Evolutionary conservation across 441 rosid species (phyloP).

Genomic region (Bocquillonia castaneifolia): DNA sequence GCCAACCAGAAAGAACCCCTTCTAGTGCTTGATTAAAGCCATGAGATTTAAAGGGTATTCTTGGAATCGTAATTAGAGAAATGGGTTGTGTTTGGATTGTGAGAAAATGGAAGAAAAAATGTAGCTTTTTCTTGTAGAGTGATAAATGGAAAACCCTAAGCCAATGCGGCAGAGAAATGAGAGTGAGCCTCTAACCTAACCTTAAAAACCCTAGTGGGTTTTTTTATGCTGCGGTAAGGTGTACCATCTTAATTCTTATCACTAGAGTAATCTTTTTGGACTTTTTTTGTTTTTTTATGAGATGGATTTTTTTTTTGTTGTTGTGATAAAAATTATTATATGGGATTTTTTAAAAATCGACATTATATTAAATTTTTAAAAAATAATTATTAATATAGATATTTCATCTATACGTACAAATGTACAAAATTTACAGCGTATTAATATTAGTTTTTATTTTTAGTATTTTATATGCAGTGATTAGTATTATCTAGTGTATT

Average conservation of each 20-base stretch:
- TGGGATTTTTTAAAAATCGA: no score
- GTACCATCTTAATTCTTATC: slow-evolving; percentile 8
- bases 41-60: slow-evolving; percentile 19
- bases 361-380: no score
- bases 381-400: no score
- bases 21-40: slow-evolving; percentile 32
- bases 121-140: background rate
- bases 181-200: slow-evolving; percentile 17
- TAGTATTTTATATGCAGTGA: background rate
- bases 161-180: slow-evolving; percentile 44
- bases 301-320: no score
- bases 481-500: no score
- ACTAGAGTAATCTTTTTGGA: background rate
- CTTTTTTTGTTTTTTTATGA: background rate
- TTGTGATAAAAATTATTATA: no score
- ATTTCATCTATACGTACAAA: no score
- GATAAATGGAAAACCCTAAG: slow-evolving; percentile 43
- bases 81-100: slow-evolving; percentile 6
- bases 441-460: no score
- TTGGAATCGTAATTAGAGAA: background rate
- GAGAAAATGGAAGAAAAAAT: background rate
- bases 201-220: slow-evolving; percentile 40
- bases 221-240: slow-evolving; percentile 16
- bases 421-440: no score
- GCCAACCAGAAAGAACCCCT: slow-evolving; percentile 28